Percentiles rank a stretch among this genome's conserved stretches.
These are phyloP conservation scores for Aspergillus sp. DNA, from an alignment of 2,329 filamentous ascomycete genomes.

Conservation along the genomic window DNA sequence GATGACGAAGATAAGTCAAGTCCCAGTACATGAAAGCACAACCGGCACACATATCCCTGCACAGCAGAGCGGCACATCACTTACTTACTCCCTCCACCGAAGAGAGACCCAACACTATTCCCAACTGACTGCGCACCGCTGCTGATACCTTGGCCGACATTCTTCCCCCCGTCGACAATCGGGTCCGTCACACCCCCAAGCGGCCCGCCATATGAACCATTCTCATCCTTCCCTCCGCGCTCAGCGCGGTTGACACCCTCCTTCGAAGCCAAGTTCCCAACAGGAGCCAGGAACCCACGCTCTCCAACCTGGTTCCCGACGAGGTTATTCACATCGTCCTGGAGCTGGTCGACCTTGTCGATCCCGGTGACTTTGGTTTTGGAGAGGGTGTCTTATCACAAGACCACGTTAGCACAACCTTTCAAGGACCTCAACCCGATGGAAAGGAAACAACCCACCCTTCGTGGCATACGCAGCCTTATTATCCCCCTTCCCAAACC, in stretches of 20 bases:
- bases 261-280: conserved; percentile 55
- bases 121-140: conserved; percentile 20
- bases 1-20: too few species aligned
- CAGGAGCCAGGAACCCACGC: conserved; percentile 55
- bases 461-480: conserved; percentile 60
- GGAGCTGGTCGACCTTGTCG: conserved; percentile 56
- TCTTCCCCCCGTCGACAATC: conserved; percentile 16
- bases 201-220: conserved; percentile 45
- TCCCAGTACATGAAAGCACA: too few species aligned
- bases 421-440: too few species aligned
- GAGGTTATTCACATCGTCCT: conserved; percentile 56
- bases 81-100: conserved; percentile 8
- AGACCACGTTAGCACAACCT: background rate
- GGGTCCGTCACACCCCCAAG: conserved; percentile 20
- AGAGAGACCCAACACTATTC: conserved; percentile 16
- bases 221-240: conserved; percentile 59
- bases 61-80: too few species aligned
- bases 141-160: conserved; percentile 14
- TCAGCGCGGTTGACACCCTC: conserved; percentile 60
- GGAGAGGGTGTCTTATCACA: conserved; percentile 53
- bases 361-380: conserved; percentile 58
- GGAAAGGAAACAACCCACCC: conserved; percentile 39
- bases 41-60: too few species aligned
- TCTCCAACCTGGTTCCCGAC: conserved; percentile 57
- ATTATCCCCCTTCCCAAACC: conserved; percentile 60